Conservation (phyloP, 257 asterid species). For the Thymus quinquecostatus region DNA sequence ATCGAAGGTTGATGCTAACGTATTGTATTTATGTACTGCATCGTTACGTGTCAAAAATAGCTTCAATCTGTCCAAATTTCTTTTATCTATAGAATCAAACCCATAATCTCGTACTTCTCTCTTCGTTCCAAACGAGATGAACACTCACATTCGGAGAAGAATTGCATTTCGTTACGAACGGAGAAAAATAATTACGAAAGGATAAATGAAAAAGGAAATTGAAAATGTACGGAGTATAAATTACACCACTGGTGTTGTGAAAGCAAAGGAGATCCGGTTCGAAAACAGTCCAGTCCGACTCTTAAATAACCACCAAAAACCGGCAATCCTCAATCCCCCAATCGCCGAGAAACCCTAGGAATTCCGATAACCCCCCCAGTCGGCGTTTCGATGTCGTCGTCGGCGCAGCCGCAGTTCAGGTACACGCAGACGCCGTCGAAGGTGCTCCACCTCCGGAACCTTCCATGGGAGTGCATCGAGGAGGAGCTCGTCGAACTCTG, state of each 20-base stretch:
- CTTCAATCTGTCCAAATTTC: no score
- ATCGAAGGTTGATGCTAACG: no score
- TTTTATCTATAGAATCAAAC: no score
- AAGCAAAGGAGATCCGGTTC: neutral
- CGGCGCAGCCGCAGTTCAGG: constrained; percentile 78
- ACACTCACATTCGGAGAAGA: no score
- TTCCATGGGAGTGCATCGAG: constrained; percentile 79
- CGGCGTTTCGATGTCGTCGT: constrained; percentile 60
- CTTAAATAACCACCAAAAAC: constrained; percentile 7
- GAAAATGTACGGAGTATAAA: no score
- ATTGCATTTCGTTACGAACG: no score
- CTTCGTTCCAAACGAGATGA: no score
- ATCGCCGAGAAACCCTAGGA: constrained; percentile 32
- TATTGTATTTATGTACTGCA: no score
- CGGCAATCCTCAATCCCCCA: constrained; percentile 29
- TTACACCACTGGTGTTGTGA: neutral
- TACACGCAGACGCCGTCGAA: constrained; percentile 87
- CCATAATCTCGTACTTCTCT: no score
- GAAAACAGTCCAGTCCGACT: neutral
- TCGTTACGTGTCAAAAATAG: no score
- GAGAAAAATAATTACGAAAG: neutral
- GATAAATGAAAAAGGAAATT: neutral
- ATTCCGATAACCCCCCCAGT: constrained; percentile 32
- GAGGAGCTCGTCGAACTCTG: constrained; percentile 85
- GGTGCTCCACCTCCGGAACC: constrained; percentile 87